phyloP scores from a whole-genome alignment of 2,329 filamentous ascomycete genomes.

The Aphanoascus verrucosus region DNA sequence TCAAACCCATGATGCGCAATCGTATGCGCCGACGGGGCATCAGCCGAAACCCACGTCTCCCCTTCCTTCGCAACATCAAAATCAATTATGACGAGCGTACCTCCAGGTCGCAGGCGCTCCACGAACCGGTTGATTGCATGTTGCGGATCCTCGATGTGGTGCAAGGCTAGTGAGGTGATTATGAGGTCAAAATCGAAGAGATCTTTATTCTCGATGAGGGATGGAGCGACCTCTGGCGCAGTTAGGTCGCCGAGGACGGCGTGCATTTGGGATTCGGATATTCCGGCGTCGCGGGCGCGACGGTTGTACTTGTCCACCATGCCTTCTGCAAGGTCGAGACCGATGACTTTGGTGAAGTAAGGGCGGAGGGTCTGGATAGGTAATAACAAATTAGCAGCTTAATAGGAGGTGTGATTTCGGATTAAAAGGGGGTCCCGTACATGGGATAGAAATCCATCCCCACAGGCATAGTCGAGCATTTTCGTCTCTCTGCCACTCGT shows the following conservation, averaged over 20 bases:
- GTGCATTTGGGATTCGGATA: conserved; percentile 12
- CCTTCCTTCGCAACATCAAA: conserved; percentile 7
- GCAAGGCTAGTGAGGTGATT: conserved; percentile 13
- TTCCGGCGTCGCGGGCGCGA: conserved; percentile 5
- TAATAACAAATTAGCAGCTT: no score
- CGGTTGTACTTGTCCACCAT: conserved; percentile 16
- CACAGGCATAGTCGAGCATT: conserved; percentile 18
- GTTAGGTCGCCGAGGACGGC: conserved; percentile 14
- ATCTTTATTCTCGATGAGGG: conserved; percentile 8
- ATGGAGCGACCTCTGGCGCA: not conserved
- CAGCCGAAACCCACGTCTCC: not conserved
- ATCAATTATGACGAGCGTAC: conserved; percentile 15
- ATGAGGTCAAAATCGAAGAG: conserved; percentile 17
- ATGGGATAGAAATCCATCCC: conserved; percentile 14
- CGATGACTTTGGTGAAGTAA: conserved; percentile 16
- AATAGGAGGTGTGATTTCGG: no score
- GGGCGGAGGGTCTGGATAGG: conserved; percentile 11
- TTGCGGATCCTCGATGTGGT: conserved; percentile 15
- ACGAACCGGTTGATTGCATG: conserved; percentile 6
- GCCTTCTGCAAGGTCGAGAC: conserved; percentile 16
- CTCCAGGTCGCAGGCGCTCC: conserved; percentile 14
- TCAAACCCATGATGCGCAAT: conserved; percentile 15
- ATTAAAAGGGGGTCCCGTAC: not conserved
- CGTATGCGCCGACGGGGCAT: conserved; percentile 12
- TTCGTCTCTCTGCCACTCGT: conserved; percentile 6